These are phyloP conservation scores for Hypoxylon rickii DNA, from an alignment of 495 filamentous ascomycete genomes.

Conservation along the genomic window DNA sequence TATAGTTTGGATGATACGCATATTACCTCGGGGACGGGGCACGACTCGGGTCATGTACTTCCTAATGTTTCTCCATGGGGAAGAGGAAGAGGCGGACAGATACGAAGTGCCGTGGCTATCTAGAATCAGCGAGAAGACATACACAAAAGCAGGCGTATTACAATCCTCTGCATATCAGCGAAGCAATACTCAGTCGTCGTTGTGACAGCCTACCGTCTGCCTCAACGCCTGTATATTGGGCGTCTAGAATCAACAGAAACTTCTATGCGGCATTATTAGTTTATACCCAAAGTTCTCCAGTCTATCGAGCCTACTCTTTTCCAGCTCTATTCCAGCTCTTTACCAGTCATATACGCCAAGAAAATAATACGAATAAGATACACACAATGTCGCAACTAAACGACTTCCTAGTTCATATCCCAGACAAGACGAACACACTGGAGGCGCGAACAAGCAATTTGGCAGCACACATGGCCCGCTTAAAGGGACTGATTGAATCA, in stretches of 20 bases:
- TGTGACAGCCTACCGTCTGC: not conserved
- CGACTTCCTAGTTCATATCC: conserved; percentile 28
- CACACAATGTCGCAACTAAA: conserved; percentile 25
- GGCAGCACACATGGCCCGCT: conserved; percentile 15
- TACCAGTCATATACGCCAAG: no score
- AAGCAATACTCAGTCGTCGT: conserved; percentile 1
- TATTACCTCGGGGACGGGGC: not conserved
- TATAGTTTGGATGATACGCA: no score
- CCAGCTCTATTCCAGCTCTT: no score
- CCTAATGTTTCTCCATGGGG: conserved; percentile 9
- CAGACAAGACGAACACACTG: conserved; percentile 18
- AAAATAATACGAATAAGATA: no score
- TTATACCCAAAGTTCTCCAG: no score
- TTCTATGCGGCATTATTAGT: no score
- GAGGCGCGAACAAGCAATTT: conserved; percentile 15
- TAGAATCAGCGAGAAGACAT: not conserved
- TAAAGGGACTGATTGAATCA: conserved; percentile 20
- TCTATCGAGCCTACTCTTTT: no score
- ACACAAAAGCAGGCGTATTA: not conserved
- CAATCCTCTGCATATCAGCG: not conserved
- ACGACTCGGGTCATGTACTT: not conserved
- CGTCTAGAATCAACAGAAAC: no score
- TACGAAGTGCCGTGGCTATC: not conserved
- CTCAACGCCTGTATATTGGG: no score
- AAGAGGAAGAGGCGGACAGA: not conserved